Base-by-base conservation (phyloP, 371 early-diverging fungal species). In the Apophysomyces trapeziformis region DNA sequence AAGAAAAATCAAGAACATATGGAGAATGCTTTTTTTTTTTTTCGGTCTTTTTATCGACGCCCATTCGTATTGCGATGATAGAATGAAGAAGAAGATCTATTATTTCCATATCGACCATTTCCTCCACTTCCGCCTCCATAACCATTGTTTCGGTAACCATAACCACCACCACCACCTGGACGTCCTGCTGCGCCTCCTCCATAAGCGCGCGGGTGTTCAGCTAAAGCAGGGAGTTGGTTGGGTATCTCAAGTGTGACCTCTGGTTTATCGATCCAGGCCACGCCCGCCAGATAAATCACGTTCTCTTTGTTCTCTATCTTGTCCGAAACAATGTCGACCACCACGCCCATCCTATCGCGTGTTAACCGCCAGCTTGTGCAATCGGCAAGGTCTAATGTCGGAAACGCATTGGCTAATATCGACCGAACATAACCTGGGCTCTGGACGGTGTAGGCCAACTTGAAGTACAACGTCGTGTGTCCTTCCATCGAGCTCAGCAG, bases 371-470 rank as follows among this genome's bases (percentile, higher is more conserved):
- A 94, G 56, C 85, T 83, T 61, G 75, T 82, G 65, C 85, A 76
- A 61, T 90, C 92, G 58, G 87, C 90, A 44, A 86, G 87, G 14
- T 70, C 68, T 9, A 92, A 73, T 56, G 87, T 87, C 8, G 94
- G 92, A 68, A 86, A 90, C 63, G 84, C 76, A 59, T 90, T 87
- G 66, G 80, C 85, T 58, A 93, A 60, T 45, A 92, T 90, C 59
- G 88, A 84, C 68, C 92, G 90, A 62, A 95, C 88, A 71, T 93
- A 94, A 18, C 94, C 94, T 35, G 89, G 68, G 78, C 92, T 89
- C 56, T 90, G 87, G 65, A 94, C 90, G 58, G 83, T 75, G 44
- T 88, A 74, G 9, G 74, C 68, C 35, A 91, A 71, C 43, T 82
- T 73, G 82, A 88, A 92, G 61, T 87, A 72, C 58, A 97, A 71